phyloP scores from a whole-genome alignment of 495 filamentous ascomycete genomes.

The Rusavskia elegans region DNA sequence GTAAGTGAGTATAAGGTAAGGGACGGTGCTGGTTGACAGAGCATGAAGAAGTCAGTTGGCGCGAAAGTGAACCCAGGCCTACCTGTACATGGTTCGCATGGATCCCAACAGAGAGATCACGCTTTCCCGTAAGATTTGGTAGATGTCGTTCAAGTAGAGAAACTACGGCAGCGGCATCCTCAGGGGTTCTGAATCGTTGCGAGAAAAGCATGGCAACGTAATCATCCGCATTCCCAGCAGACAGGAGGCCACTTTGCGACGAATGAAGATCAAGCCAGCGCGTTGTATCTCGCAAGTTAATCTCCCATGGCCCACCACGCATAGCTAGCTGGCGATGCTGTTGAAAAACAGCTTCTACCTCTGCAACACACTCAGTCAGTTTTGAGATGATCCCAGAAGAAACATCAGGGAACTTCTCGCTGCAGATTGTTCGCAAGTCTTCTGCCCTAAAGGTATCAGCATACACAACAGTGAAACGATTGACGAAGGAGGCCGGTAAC shows the following conservation, averaged over 20 bases:
- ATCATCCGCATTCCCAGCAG: slow-evolving; percentile 37
- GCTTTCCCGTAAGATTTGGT: slow-evolving; percentile 9
- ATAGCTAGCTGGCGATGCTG: slow-evolving; percentile 50
- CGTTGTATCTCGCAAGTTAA: slow-evolving; percentile 85
- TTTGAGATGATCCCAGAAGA: slow-evolving; percentile 35
- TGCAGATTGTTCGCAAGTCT: slow-evolving; percentile 71
- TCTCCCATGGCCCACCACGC: slow-evolving; percentile 89
- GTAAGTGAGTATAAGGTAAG: slow-evolving; percentile 26
- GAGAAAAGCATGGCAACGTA: slow-evolving; percentile 71
- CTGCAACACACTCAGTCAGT: slow-evolving; percentile 67
- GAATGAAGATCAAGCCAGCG: slow-evolving; percentile 70
- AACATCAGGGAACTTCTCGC: slow-evolving; percentile 52
- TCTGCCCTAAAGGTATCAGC: slow-evolving; percentile 69
- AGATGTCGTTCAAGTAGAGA: slow-evolving; percentile 46
- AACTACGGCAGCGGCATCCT: slow-evolving; percentile 47
- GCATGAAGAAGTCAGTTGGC: slow-evolving; percentile 36
- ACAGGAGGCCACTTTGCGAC: slow-evolving; percentile 36
- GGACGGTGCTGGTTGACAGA: slow-evolving; percentile 18
- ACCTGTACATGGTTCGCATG: slow-evolving; percentile 58
- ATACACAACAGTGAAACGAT: slow-evolving; percentile 96
- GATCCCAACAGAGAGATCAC: slow-evolving; percentile 45
- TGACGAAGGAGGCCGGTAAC: slow-evolving; percentile 87
- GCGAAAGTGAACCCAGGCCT: slow-evolving; percentile 50
- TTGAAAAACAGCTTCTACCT: slow-evolving; percentile 53
- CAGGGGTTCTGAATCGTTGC: slow-evolving; percentile 66